Evolutionary conservation across 306 rosid genomes (phyloP), one percentile per base, ranked within the genome.

Genomic region (Hippophae rhamnoides): DNA sequence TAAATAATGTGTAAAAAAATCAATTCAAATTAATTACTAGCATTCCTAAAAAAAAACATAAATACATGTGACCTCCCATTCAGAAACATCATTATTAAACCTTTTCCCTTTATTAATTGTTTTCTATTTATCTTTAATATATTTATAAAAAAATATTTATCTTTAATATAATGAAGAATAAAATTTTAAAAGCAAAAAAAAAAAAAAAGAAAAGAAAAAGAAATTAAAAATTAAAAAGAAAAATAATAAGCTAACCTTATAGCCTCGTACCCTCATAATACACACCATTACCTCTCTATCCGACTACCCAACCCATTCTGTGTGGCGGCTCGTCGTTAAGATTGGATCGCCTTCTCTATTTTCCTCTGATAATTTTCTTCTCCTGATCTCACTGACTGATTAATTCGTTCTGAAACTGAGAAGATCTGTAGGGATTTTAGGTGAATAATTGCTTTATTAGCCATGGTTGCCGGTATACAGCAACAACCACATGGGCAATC

Each of bases 401-500:
- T 54, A 53, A 47, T 73, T 65, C 60, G 69, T 70, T 76, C 78
- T 61, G 66, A 25, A n/a, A 40, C 54, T 57, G 14, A 54, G 13
- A 18, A 72, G 74, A 68, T 81, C 69, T 65, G 9, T 26, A 18
- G 52, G 54, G 69, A 62, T 60, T 62, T 52, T 70, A 56, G 9
- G 41, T 7, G 9, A 66, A 57, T 47, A 58, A 58, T 57, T 83
- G 86, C 80, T 65, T 85, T 89, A 94, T 86, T 83, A 59, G 86
- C 80, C 67, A 89, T 89, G 96, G 88, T 83, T 56, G 86, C 79
- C 55, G 86, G 72, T 38, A 64, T 69, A 43, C 85, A 75, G 68
- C 83, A 66, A 61, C 84, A 81, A 43, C 72, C 74, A 23, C 81
- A 73, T 14, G 77, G 63, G 6, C 85, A 52, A 18, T 69, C 49